phyloP scores from a whole-genome alignment of 345 rosid species.

The Eucalyptus erythrocorys region DNA sequence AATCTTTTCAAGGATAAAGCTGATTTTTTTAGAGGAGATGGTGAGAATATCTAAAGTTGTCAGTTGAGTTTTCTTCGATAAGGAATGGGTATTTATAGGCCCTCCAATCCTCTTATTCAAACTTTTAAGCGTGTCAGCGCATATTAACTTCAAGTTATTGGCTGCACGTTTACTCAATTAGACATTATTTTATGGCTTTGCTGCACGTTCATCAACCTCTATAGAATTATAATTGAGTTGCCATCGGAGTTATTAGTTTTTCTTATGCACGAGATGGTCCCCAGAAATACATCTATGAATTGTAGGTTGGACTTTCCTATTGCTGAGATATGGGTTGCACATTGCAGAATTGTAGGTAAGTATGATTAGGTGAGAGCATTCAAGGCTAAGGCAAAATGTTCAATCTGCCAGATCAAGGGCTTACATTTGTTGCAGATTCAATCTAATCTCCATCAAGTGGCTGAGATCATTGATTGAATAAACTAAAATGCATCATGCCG shows the following conservation, averaged over 20 bases:
- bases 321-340: background rate
- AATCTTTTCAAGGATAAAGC: background rate
- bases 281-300: background rate
- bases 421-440: background rate
- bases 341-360: background rate
- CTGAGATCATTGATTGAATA: background rate
- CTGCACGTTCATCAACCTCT: background rate
- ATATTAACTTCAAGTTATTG: background rate
- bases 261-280: background rate
- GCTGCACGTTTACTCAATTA: background rate
- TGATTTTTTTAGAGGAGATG: background rate
- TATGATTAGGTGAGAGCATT: background rate
- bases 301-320: background rate
- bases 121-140: background rate
- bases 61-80: background rate
- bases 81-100: background rate
- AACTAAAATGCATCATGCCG: background rate
- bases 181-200: background rate
- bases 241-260: background rate
- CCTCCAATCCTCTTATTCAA: background rate
- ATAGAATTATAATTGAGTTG: background rate
- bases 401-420: background rate
- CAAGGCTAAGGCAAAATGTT: background rate
- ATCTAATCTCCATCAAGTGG: background rate
- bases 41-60: background rate